A percentile compares a stretch with the other conserved stretches of the same genome.
Conservation (phyloP, 2,329 filamentous ascomycete genomes). For the Scytalidium lignicola region DNA sequence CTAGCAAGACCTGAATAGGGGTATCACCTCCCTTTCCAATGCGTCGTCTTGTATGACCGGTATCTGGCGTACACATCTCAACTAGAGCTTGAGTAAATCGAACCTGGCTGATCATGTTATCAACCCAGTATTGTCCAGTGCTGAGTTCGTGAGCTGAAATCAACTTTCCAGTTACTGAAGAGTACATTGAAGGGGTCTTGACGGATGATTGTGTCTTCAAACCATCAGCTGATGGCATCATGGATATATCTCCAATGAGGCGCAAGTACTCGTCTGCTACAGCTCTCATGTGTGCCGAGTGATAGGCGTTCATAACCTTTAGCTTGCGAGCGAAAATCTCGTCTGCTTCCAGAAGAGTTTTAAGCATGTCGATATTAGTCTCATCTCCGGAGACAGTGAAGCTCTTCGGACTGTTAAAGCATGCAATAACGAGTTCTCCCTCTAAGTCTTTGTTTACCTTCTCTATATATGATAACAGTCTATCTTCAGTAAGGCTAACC, state of each 20-base stretch:
- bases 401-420: constrained; percentile 31
- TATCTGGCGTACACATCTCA: background rate
- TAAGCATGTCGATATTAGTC: constrained; percentile 6
- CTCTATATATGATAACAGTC: constrained; percentile 21
- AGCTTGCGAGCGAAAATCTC: constrained; percentile 28
- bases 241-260: background rate
- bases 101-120: constrained; percentile 11
- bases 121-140: constrained; percentile 9
- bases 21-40: background rate
- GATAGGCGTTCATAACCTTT: constrained; percentile 35
- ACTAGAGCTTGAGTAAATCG: constrained; percentile 2
- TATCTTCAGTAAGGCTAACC: constrained; percentile 25
- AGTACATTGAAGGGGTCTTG: background rate
- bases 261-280: constrained; percentile 20
- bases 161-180: background rate
- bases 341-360: constrained; percentile 20
- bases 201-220: too few species aligned
- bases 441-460: background rate
- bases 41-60: background rate
- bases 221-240: constrained; percentile 3
- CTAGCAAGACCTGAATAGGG: constrained; percentile 1
- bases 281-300: constrained; percentile 33
- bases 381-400: constrained; percentile 32
- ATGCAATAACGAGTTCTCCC: constrained; percentile 23
- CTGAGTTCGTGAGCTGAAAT: background rate